A percentile compares a stretch with the other conserved stretches of the same genome.
phyloP scores from a whole-genome alignment of 352 stramenopile genomes.

The Globisporangium middletonii region DNA sequence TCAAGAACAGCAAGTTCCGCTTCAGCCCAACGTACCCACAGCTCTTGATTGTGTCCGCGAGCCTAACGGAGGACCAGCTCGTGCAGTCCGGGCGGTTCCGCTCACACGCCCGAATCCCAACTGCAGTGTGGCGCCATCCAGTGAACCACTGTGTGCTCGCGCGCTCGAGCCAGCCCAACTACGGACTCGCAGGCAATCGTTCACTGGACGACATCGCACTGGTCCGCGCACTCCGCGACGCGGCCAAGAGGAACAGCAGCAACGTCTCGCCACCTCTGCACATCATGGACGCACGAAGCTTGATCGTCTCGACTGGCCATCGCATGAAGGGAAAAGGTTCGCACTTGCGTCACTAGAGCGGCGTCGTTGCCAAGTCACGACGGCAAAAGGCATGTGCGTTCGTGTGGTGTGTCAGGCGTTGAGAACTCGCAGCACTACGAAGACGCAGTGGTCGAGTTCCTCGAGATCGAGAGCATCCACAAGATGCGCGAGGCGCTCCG shows the following conservation, averaged over 20 bases:
- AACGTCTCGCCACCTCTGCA: conserved; percentile 67
- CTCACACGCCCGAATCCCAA: conserved; percentile 87
- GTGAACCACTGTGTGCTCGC: conserved; percentile 93
- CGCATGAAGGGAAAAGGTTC: conserved; percentile 77
- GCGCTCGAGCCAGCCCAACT: conserved; percentile 93
- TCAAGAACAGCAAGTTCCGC: conserved; percentile 89
- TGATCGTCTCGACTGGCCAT: conserved; percentile 79
- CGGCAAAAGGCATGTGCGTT: background rate
- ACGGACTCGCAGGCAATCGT: conserved; percentile 94
- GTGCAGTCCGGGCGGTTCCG: conserved; percentile 88
- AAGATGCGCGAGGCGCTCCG: no score
- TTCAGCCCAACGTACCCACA: conserved; percentile 40
- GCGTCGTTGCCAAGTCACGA: background rate
- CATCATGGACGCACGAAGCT: conserved; percentile 81
- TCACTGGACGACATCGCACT: conserved; percentile 90
- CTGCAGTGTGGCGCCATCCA: conserved; percentile 90
- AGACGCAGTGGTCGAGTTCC: background rate
- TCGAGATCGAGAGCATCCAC: no score
- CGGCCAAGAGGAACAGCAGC: conserved; percentile 67
- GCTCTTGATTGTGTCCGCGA: conserved; percentile 91
- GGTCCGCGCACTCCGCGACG: conserved; percentile 81
- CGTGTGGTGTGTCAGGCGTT: no score
- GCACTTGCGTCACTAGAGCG: background rate
- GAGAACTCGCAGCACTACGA: background rate
- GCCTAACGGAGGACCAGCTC: conserved; percentile 91